Evolutionary conservation across 345 rosid species (phyloP), one percentile per base, ranked within the genome.

Genomic region (Acer negundo): DNA sequence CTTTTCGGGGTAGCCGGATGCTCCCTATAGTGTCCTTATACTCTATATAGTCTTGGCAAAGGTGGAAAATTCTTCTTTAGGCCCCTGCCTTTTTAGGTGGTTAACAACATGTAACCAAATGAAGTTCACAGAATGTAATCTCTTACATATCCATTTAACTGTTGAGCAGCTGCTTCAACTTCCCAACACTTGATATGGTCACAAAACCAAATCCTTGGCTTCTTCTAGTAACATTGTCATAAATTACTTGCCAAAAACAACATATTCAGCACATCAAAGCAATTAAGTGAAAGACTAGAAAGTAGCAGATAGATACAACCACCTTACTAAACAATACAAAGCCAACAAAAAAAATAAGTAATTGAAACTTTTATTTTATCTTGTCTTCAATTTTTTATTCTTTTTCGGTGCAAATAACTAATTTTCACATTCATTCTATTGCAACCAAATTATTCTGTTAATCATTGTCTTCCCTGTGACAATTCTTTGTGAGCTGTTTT

Each of bases 181-280:
- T 94, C 98, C 82, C 85, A 11, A 10, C 58, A 8, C 89, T 75
- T 0, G 97, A 90, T 98, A 96, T 96, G 67, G 98, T 96, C 82
- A 96, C 99, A 72, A 96, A 96, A 53, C 94, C 99, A 75, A 96
- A 96, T 65, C 99, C 99, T 78, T 98, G 87, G 89, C 98, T 96
- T 83, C 98, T 83, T 42, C 99, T 97, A 61, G 98, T 92, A 53
- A 85, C 84, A 84, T 92, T 94, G 82, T 96, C 97, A 81, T 96
- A 96, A 51, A 94, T 96, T 2, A 96, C 98, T 97, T 94, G 79
- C 44, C 44, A 40, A 7, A 40, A 40, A 40, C 44, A 40, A 40
- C 44, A 40, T 5, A 7, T 40, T 40, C 44, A 40, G 8, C 8
- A 6, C 8, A 40, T 40, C 6, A 40, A 6, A 6, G 1, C 44